Evolutionary conservation across 2,329 filamentous ascomycete genomes (phyloP).

Genomic region (Colletotrichum orbiculare): DNA sequence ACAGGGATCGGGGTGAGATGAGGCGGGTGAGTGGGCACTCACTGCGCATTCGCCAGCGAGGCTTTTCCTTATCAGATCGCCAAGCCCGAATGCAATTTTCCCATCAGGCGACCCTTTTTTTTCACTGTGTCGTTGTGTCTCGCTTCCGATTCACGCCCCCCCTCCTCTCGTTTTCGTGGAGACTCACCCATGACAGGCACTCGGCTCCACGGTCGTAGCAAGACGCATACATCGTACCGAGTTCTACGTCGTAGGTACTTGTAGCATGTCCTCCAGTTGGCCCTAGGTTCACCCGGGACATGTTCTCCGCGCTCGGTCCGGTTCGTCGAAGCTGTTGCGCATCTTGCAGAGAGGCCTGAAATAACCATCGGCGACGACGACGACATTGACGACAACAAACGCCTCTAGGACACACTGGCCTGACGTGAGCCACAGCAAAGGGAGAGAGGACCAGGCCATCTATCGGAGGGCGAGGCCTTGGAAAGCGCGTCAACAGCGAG

Average conservation of each 20-base stretch:
- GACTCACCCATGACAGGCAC: no score
- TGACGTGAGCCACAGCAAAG: not conserved
- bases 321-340: slow-evolving; percentile 20
- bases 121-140: slow-evolving; percentile 22
- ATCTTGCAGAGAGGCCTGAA: not conserved
- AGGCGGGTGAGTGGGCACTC: not conserved
- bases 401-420: not conserved
- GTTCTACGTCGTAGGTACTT: no score
- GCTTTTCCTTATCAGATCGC: slow-evolving; percentile 35
- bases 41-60: not conserved
- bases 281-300: not conserved
- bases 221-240: no score
- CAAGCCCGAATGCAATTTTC: slow-evolving; percentile 25
- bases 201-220: no score
- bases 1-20: no score
- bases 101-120: slow-evolving; percentile 28
- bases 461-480: no score
- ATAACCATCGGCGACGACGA: not conserved
- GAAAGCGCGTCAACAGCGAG: no score
- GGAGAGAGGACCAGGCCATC: not conserved
- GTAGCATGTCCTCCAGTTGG: not conserved
- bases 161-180: no score
- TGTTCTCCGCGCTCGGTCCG: slow-evolving; percentile 31
- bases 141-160: slow-evolving; percentile 1
- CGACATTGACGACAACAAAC: not conserved